Conservation (phyloP, 441 rosid genomes). For the Capsella rubella region DNA sequence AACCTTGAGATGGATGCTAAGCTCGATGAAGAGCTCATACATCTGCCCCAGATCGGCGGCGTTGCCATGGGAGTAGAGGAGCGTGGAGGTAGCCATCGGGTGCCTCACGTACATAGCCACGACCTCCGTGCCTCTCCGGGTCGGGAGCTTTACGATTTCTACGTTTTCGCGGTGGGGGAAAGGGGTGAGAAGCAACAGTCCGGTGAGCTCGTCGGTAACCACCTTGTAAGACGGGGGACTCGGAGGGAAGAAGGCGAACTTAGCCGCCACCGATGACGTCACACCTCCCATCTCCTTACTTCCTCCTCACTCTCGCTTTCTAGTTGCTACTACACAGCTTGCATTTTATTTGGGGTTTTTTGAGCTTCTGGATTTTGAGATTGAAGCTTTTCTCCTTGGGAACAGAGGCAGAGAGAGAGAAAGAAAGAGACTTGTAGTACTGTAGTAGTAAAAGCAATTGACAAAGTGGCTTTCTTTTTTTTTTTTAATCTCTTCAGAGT, state of each 20-base stretch:
- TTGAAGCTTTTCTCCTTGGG: constrained; percentile 36
- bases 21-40: constrained; percentile 96
- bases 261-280: constrained; percentile 96
- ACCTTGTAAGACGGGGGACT: constrained; percentile 92
- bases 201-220: constrained; percentile 66
- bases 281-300: constrained; percentile 78
- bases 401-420: constrained; percentile 26
- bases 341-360: constrained; percentile 1
- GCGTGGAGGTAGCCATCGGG: constrained; percentile 94
- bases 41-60: constrained; percentile 99
- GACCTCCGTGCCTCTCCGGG: constrained; percentile 81
- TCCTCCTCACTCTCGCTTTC: constrained; percentile 33
- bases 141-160: constrained; percentile 76
- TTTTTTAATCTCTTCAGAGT: too few relatives aligned
- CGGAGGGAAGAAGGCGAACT: constrained; percentile 96
- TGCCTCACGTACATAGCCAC: constrained; percentile 84
- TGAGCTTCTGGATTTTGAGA: constrained; percentile 23
- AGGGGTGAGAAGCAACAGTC: constrained; percentile 75
- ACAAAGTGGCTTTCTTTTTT: constrained; percentile 22
- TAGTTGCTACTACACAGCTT: background rate
- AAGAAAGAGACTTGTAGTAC: constrained; percentile 4
- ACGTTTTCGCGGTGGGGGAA: constrained; percentile 94
- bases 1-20: constrained; percentile 91
- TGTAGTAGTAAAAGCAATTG: background rate
- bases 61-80: constrained; percentile 95